Evolutionary conservation across 2,329 filamentous ascomycete genomes (phyloP), one percentile per base, ranked within the genome.

Genomic region (Arachnomyces sp.): DNA sequence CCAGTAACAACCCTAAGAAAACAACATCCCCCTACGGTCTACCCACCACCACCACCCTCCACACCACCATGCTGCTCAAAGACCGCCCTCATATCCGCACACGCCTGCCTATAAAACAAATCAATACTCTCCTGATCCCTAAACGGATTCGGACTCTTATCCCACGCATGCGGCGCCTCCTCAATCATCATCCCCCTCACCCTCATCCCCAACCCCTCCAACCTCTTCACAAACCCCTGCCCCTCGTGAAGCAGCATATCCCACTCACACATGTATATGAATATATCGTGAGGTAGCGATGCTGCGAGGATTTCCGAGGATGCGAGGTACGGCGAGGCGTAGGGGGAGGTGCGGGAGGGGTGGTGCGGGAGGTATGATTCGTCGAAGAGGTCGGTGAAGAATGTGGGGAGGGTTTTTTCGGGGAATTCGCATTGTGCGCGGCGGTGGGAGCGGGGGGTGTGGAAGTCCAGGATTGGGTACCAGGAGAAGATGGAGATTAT

Each of bases 191-290:
- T 68, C 35, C 58, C 57, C 14, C 64, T 59, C 3, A 69, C 63
- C 4, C 57, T 59, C 45, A 71, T 72, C 15, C 66, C 63, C 35
- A 69, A 51, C 1, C 44, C 43, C 28, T 68, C 53, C 28, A 71
- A 47, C 9, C 63, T 57, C 9, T 63, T 56, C 33, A 66, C 60
- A 39, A 71, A 70, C 1, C 48, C 44, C 45, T 68, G 61, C 4
- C 74, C 77, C 54, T 81, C 77, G 11, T 71, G 69, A n/a, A 79
- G 64, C 11, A 81, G 61, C 77, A 81, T 81, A 52, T 81, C 77
- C 73, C 74, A 81, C 54, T 81, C 77, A 54, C 77, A 81, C 32
- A 76, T 73, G 52, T 74, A 77, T 48, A 81, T 59, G 42, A 78
- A 75, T 34, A 81, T 71, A 43, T 79, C 71, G n/a, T 72, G 63